phyloP scores from a whole-genome alignment of 78 protist species.

The Dictyostelium discoideum region dicty_2.7 NC_007091.3:967501-968000 shows the following conservation, averaged over 20 bases:
- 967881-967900: conserved; percentile 56
- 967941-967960: conserved; percentile 49
- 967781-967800: background rate
- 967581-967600: conserved; percentile 18
- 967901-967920: conserved; percentile 44
- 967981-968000: background rate
- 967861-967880: conserved; percentile 57
- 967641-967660: conserved; percentile 44
- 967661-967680: conserved; percentile 34
- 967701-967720: background rate
- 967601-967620: conserved; percentile 8
- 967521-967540: background rate
- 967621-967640: conserved; percentile 46
- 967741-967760: background rate
- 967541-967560: background rate
- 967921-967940: conserved; percentile 73
- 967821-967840: conserved; percentile 60
- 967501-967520: background rate
- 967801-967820: conserved; percentile 58
- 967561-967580: background rate
- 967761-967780: conserved; percentile 37
- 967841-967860: conserved; percentile 59
- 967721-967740: background rate
- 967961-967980: conserved; percentile 36
- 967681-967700: background rate